Conservation (phyloP, 164 flowering plant species). For the Brasenia schreberi region DNA sequence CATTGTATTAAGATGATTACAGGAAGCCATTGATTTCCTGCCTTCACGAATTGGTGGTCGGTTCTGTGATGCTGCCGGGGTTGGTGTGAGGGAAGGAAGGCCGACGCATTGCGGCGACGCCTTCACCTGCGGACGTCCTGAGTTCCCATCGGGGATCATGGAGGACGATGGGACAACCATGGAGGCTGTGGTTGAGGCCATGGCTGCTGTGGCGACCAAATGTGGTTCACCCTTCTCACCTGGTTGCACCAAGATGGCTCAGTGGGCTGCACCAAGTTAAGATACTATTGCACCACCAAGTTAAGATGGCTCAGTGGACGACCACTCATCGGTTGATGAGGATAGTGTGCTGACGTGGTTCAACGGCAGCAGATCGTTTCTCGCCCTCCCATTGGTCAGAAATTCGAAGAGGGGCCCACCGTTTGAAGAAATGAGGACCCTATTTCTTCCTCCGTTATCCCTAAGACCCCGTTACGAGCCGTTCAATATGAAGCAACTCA, state of each 20-base stretch:
- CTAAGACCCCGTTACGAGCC: too few species aligned
- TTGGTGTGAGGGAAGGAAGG: conserved; percentile 45
- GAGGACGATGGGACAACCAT: conserved; percentile 42
- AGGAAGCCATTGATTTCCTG: conserved; percentile 16
- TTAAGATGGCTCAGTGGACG: conserved; percentile 4
- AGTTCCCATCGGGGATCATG: conserved; percentile 39
- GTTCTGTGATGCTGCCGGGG: conserved; percentile 27
- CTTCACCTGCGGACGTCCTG: conserved; percentile 28
- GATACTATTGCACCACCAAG: neutral
- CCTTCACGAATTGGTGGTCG: conserved; percentile 14
- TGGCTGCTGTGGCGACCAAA: conserved; percentile 8
- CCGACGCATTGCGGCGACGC: conserved; percentile 38
- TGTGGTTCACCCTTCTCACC: neutral
- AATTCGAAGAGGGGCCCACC: neutral
- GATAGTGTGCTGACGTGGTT: conserved; percentile 15
- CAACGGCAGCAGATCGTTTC: neutral
- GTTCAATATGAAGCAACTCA: too few species aligned
- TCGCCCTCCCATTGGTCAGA: neutral
- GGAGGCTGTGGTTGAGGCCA: conserved; percentile 30
- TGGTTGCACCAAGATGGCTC: neutral
- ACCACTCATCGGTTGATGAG: conserved; percentile 15
- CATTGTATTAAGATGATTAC: conserved; percentile 3
- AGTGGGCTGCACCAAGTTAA: conserved; percentile 1
- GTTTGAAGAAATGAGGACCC: conserved; percentile 1
- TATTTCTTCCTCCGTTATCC: neutral